A percentile compares a stretch with the other conserved stretches of the same genome.
Conservation (phyloP, 768 basidiomycete genomes). For the Termitomyces sp. region DNA sequence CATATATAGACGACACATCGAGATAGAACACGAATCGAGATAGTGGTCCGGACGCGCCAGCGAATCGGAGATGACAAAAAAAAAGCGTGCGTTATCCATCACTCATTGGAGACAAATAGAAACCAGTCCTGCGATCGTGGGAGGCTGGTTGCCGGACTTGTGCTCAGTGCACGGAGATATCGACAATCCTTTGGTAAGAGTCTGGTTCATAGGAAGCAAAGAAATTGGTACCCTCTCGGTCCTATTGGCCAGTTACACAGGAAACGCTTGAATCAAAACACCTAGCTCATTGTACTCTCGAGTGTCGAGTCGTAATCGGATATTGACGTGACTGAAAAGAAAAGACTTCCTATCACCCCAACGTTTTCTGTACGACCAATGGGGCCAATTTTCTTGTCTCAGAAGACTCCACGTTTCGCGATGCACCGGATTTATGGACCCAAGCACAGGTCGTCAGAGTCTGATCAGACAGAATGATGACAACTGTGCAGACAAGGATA, state of each 20-base stretch:
- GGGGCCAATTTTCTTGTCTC: conserved; percentile 39
- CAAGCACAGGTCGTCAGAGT: background rate
- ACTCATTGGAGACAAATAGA: conserved; percentile 56
- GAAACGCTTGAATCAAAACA: no score
- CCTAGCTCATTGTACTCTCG: background rate
- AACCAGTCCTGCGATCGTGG: conserved; percentile 12
- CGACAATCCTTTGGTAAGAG: conserved; percentile 58
- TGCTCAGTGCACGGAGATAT: conserved; percentile 55
- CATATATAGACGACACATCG: background rate
- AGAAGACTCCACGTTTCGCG: conserved; percentile 25
- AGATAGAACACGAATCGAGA: background rate
- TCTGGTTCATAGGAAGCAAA: conserved; percentile 25
- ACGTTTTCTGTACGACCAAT: conserved; percentile 55
- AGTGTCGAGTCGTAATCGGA: background rate
- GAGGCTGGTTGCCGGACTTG: conserved; percentile 26
- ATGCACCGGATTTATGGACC: conserved; percentile 36
- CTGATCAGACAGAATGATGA: background rate
- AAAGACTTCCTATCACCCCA: conserved; percentile 23
- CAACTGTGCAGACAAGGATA: background rate
- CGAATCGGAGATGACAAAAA: background rate
- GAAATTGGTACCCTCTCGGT: background rate
- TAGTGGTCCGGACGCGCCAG: background rate
- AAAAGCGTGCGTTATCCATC: conserved; percentile 4
- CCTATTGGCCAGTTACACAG: background rate
- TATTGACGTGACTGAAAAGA: background rate